Conservation (phyloP, 805 yeast species). For the Nakazawaea sp. region DNA sequence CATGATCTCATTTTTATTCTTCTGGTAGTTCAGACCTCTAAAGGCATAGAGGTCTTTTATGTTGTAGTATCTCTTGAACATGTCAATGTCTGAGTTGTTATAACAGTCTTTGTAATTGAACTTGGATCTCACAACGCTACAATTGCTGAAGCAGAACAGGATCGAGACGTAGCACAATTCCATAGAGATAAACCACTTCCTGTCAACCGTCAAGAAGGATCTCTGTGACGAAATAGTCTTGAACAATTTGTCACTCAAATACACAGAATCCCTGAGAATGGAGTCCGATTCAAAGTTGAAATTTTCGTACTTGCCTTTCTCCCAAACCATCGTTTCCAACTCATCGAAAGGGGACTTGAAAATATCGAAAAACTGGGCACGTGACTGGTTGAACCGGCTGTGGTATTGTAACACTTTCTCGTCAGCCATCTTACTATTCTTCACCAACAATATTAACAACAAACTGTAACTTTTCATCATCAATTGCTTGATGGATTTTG, state of each 20-base stretch:
- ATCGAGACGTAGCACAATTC: constrained; percentile 5
- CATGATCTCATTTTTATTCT: constrained; percentile 8
- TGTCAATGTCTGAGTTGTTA: constrained; percentile 2
- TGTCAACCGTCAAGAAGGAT: constrained; percentile 9
- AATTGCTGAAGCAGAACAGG: constrained; percentile 2
- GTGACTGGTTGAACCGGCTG: constrained; percentile 2
- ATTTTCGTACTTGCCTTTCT: not conserved
- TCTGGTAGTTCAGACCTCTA: constrained; percentile 5
- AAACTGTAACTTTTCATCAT: constrained; percentile 3
- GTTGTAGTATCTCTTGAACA: constrained; percentile 8
- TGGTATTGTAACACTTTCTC: not conserved
- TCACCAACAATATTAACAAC: constrained; percentile 3
- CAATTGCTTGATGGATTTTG: constrained; percentile 5
- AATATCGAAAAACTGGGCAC: not conserved
- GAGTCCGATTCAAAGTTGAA: constrained; percentile 6
- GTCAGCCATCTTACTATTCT: constrained; percentile 1
- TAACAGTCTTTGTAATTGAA: constrained; percentile 2
- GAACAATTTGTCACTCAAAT: constrained; percentile 1
- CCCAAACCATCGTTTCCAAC: constrained; percentile 4
- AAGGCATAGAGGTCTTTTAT: constrained; percentile 3
- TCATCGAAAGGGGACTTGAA: constrained; percentile 7
- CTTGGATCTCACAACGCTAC: not conserved
- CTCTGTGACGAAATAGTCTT: constrained; percentile 2
- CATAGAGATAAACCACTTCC: constrained; percentile 6
- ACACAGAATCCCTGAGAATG: not conserved